phyloP scores from a whole-genome alignment of 2,329 filamentous ascomycete species.

The Chaetomiaceae sp. region DNA sequence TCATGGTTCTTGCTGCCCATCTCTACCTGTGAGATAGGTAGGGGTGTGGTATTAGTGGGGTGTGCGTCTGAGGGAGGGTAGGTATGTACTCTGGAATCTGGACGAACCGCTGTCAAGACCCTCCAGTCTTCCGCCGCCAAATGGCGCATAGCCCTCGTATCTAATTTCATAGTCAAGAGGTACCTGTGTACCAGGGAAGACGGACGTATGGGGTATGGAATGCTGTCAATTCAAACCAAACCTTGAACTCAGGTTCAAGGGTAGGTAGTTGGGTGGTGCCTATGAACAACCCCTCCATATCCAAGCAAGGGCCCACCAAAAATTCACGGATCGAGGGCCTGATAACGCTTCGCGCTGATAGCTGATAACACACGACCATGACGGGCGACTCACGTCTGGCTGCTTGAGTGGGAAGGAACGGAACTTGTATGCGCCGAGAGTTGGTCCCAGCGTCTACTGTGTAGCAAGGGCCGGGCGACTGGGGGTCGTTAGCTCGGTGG shows the following conservation, averaged over 20 bases:
- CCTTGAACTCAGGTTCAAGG: background rate
- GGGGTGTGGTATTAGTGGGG: constrained; percentile 25
- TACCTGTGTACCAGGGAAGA: too few species aligned
- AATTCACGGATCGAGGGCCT: constrained; percentile 11
- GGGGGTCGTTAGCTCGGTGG: constrained; percentile 23
- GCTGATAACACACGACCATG: too few species aligned
- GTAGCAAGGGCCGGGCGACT: constrained; percentile 27
- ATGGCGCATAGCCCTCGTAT: constrained; percentile 90
- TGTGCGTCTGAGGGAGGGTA: constrained; percentile 26
- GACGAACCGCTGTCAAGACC: constrained; percentile 79
- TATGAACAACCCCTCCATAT: constrained; percentile 23
- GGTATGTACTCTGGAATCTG: too few species aligned
- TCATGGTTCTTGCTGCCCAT: constrained; percentile 95
- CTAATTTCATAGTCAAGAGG: constrained; percentile 74
- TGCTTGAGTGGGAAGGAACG: constrained; percentile 2
- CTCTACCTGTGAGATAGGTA: constrained; percentile 63
- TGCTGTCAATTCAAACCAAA: background rate
- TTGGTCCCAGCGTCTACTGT: background rate
- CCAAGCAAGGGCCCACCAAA: constrained; percentile 17
- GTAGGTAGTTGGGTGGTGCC: background rate
- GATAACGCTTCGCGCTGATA: constrained; percentile 21
- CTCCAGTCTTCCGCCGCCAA: constrained; percentile 91
- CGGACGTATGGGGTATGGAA: background rate
- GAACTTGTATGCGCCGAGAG: constrained; percentile 23
- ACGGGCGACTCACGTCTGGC: too few species aligned